A percentile compares a stretch with the other conserved stretches of the same genome.
phyloP scores from a whole-genome alignment of 1,284 basidiomycete species.

The Ceratobasidium sp. region DNA sequence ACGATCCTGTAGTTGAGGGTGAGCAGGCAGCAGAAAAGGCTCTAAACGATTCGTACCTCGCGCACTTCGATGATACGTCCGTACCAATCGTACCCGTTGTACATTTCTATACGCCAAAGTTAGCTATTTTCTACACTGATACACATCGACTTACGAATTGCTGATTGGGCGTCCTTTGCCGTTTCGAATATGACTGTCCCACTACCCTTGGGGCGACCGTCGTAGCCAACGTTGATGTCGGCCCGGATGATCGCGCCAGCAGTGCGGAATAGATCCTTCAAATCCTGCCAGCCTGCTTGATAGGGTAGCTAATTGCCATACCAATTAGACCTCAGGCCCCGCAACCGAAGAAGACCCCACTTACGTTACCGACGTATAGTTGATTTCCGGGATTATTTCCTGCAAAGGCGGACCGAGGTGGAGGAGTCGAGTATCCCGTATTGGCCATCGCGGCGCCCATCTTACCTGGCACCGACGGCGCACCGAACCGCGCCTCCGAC shows the following conservation, averaged over 20 bases:
- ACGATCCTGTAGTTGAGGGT: conserved; percentile 68
- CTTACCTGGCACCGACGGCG: conserved; percentile 90
- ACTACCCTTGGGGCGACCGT: conserved; percentile 92
- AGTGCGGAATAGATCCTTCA: conserved; percentile 95
- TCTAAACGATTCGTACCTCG: conserved; percentile 63
- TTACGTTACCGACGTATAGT: conserved; percentile 89
- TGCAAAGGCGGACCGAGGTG: conserved; percentile 60
- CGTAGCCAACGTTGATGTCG: conserved; percentile 90
- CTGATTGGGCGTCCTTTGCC: conserved; percentile 86
- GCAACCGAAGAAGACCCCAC: conserved; percentile 47
- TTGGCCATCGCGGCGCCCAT: conserved; percentile 91
- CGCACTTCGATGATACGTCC: conserved; percentile 91
- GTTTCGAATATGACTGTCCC: conserved; percentile 96
- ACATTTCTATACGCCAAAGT: conserved; percentile 69
- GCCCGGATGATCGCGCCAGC: conserved; percentile 94
- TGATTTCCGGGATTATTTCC: conserved; percentile 79
- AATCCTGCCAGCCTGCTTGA: conserved; percentile 97
- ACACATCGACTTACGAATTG: conserved; percentile 74
- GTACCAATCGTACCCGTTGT: conserved; percentile 94
- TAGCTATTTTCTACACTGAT: neutral
- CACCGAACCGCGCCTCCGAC: conserved; percentile 91
- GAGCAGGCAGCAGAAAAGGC: neutral
- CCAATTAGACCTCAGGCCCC: neutral
- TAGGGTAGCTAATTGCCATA: conserved; percentile 74
- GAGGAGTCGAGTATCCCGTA: conserved; percentile 73